phyloP scores from a whole-genome alignment of 352 stramenopile species.

The Phytophthora podocarpi region DNA sequence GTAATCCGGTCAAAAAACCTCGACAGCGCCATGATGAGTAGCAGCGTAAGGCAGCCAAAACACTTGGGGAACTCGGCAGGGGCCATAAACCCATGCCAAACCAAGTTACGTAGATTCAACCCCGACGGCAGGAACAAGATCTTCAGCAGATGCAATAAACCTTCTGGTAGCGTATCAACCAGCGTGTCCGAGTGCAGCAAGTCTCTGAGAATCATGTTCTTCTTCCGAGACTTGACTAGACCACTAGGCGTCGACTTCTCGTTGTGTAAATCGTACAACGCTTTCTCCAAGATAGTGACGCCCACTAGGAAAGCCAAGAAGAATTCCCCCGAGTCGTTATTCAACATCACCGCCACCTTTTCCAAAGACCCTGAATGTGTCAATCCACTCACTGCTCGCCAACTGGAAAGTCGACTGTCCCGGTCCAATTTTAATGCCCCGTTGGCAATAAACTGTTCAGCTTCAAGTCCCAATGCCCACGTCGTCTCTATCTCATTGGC shows the following conservation, averaged over 20 bases:
- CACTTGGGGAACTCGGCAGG: slow-evolving; percentile 61
- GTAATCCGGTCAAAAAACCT: slow-evolving; percentile 15
- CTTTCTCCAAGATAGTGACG: slow-evolving; percentile 67
- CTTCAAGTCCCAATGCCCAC: slow-evolving; percentile 47
- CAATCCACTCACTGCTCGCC: slow-evolving; percentile 13
- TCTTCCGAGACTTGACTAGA: slow-evolving; percentile 20
- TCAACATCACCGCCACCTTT: slow-evolving; percentile 31
- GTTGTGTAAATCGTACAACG: slow-evolving; percentile 59
- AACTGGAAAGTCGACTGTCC: neutral
- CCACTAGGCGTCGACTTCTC: neutral
- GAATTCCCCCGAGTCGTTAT: slow-evolving; percentile 41
- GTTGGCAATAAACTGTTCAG: slow-evolving; percentile 33
- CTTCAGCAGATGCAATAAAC: slow-evolving; percentile 52
- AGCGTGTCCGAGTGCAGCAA: slow-evolving; percentile 57
- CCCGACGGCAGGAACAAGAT: slow-evolving; percentile 65
- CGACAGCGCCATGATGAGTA: slow-evolving; percentile 53
- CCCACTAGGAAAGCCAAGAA: slow-evolving; percentile 62
- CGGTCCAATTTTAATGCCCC: neutral
- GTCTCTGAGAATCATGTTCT: slow-evolving; percentile 74
- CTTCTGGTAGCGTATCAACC: slow-evolving; percentile 31
- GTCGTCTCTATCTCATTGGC: slow-evolving; percentile 29
- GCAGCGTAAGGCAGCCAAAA: slow-evolving; percentile 51
- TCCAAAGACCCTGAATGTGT: slow-evolving; percentile 35
- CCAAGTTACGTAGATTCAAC: slow-evolving; percentile 70
- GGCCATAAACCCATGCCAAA: slow-evolving; percentile 71